A percentile compares a stretch with the other conserved stretches of the same genome.
These are phyloP conservation scores for Simmondsia chinensis DNA, from an alignment of 148 eudicot genomes.

Conservation along the genomic window DNA sequence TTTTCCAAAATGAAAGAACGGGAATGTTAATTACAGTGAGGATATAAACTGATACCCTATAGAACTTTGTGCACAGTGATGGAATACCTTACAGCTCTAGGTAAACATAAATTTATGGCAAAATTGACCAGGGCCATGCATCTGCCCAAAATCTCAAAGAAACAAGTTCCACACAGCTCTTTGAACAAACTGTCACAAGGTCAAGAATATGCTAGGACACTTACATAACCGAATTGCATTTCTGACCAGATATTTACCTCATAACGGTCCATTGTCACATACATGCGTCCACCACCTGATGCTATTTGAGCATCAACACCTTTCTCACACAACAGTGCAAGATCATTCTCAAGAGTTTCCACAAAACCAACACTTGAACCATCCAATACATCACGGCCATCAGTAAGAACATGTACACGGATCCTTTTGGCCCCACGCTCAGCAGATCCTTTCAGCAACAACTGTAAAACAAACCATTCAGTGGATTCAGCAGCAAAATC, in stretches of 20 bases:
- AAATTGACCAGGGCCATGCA: too few species aligned
- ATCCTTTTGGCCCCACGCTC: slow-evolving; percentile 86
- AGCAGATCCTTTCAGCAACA: slow-evolving; percentile 69
- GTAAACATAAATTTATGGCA: too few species aligned
- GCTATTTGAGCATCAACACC: slow-evolving; percentile 91
- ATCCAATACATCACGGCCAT: slow-evolving; percentile 97
- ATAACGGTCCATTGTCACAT: slow-evolving; percentile 93
- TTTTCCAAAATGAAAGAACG: too few species aligned
- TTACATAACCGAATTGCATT: too few species aligned
- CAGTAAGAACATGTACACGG: slow-evolving; percentile 79
- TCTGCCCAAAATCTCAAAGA: too few species aligned
- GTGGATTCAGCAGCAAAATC: not conserved
- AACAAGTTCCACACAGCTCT: too few species aligned
- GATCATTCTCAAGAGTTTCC: slow-evolving; percentile 77
- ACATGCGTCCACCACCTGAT: slow-evolving; percentile 97
- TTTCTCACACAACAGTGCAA: slow-evolving; percentile 46
- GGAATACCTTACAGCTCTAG: too few species aligned
- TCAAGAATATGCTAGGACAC: too few species aligned
- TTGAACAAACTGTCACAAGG: too few species aligned
- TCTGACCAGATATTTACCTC: slow-evolving; percentile 60
- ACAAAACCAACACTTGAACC: slow-evolving; percentile 86
- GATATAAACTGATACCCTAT: too few species aligned
- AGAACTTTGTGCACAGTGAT: too few species aligned
- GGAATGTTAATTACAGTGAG: too few species aligned
- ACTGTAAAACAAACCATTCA: slow-evolving; percentile 26